Percentiles rank a stretch among this genome's conserved stretches.
phyloP scores from a whole-genome alignment of 2,329 filamentous ascomycete species.

The Curvularia verruculosa region DNA sequence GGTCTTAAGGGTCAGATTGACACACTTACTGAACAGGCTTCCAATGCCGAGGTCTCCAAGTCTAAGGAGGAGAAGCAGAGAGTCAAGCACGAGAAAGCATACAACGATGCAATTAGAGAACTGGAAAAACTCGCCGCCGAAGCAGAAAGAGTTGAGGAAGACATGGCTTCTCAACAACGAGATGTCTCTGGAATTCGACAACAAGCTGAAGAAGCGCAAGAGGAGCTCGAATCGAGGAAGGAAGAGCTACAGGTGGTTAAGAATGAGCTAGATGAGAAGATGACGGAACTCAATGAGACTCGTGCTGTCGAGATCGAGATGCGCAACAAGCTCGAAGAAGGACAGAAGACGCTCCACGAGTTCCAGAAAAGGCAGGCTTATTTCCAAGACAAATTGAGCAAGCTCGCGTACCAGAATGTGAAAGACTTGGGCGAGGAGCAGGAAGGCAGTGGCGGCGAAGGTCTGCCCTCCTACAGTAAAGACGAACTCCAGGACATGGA shows the following conservation, averaged over 20 bases:
- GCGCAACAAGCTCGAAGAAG: slow-evolving; percentile 96
- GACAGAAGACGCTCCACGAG: slow-evolving; percentile 84
- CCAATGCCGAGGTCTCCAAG: slow-evolving; percentile 83
- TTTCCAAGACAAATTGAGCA: slow-evolving; percentile 89
- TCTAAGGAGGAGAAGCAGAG: slow-evolving; percentile 94
- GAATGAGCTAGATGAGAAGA: slow-evolving; percentile 84
- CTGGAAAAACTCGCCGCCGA: slow-evolving; percentile 74
- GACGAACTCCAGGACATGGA: slow-evolving; percentile 69
- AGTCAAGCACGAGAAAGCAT: slow-evolving; percentile 83
- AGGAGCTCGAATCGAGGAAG: slow-evolving; percentile 76
- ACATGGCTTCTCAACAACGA: slow-evolving; percentile 76
- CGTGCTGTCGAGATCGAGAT: slow-evolving; percentile 94
- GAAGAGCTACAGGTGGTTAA: slow-evolving; percentile 81
- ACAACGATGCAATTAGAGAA: slow-evolving; percentile 79
- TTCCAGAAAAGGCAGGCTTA: slow-evolving; percentile 83
- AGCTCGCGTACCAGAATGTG: slow-evolving; percentile 82
- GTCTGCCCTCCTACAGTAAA: slow-evolving; percentile 77
- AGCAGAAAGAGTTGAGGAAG: slow-evolving; percentile 76
- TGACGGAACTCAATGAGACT: slow-evolving; percentile 83
- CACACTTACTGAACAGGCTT: slow-evolving; percentile 79
- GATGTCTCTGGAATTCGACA: slow-evolving; percentile 75
- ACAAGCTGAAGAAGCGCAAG: slow-evolving; percentile 81
- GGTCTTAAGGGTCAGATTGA: slow-evolving; percentile 81
- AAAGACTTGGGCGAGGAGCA: slow-evolving; percentile 64
- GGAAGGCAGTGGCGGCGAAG: slow-evolving; percentile 44